Evolutionary conservation across 2,329 filamentous ascomycete genomes (phyloP), one percentile per base, ranked within the genome.

Genomic region (Apiospora sp.): DNA sequence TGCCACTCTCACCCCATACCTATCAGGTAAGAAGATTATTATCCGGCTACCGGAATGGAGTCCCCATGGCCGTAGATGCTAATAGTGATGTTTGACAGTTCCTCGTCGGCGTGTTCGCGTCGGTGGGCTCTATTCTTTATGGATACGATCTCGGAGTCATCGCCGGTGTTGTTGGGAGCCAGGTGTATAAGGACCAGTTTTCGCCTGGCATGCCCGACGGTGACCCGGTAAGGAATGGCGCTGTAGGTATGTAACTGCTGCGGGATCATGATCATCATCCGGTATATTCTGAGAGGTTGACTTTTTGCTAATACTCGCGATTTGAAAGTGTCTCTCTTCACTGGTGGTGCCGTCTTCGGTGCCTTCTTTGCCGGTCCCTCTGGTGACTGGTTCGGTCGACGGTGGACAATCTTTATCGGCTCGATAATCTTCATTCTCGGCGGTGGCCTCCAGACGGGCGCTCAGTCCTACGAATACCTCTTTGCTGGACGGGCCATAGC

Each of bases 371-470:
- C 88, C 67, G 92, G 92, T 71, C 85, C 86, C 1, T 79, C 82
- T 67, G 90, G 89, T 75, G 91, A 92, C 76, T 82, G 77, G 70
- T 81, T 92, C 4, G 91, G 92, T 68, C 87, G 92, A 76, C 86
- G 90, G 78, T 82, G 83, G 80, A 95, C 93, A 2, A 96, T 96
- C 76, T 82, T 93, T 68, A 83, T 92, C 41, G 94, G 93, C n/a
- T 88, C 90, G 61, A 2, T 92, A 3, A 83, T 95, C 73, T 96
- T 95, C 82, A 87, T 90, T 69, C 82, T 96, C 3, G 94, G 94
- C 34, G 93, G 93, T 70, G 87, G 84, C 61, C 84, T 96, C 7
- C 94, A 96, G 79, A 94, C 93, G 1, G 93, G 88, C 2, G 93
- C 93, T 0, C 79, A 83, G 64, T 82, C 78, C 14, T 81, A 89